phyloP scores from a whole-genome alignment of 2,329 filamentous ascomycete species.

The Dactylonectria macrodidyma region DNA sequence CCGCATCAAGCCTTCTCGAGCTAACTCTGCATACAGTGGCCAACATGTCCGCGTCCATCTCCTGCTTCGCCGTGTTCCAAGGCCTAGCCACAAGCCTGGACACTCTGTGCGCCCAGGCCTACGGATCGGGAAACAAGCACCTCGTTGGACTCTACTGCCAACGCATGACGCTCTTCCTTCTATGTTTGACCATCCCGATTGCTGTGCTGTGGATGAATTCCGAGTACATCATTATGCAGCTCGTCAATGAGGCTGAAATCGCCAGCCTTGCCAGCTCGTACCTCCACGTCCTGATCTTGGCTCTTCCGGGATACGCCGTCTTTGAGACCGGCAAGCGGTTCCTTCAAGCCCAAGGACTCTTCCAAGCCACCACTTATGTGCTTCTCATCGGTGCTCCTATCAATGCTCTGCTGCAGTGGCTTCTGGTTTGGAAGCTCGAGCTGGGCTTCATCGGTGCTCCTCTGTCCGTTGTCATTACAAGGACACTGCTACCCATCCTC shows the following conservation, averaged over 20 bases:
- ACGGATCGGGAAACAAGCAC: slow-evolving; percentile 90
- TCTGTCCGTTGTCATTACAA: slow-evolving; percentile 83
- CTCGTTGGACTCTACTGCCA: slow-evolving; percentile 88
- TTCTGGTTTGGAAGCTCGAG: slow-evolving; percentile 79
- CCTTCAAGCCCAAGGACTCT: slow-evolving; percentile 86
- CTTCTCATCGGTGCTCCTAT: slow-evolving; percentile 82
- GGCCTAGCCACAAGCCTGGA: slow-evolving; percentile 92
- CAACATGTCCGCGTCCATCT: slow-evolving; percentile 79
- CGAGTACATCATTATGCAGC: slow-evolving; percentile 68
- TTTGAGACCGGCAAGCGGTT: slow-evolving; percentile 87
- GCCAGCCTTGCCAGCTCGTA: slow-evolving; percentile 81
- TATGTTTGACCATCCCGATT: slow-evolving; percentile 80
- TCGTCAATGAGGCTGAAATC: slow-evolving; percentile 66
- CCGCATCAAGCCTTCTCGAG: no score
- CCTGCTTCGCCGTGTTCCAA: slow-evolving; percentile 63
- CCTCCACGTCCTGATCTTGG: slow-evolving; percentile 79
- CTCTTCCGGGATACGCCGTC: slow-evolving; percentile 81
- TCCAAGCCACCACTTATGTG: slow-evolving; percentile 83
- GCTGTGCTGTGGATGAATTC: slow-evolving; percentile 78
- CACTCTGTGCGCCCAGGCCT: slow-evolving; percentile 93
- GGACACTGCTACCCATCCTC: slow-evolving; percentile 81
- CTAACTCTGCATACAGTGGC: slow-evolving; percentile 52
- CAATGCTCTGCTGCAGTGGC: slow-evolving; percentile 83
- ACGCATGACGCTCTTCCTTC: slow-evolving; percentile 84
- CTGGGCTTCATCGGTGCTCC: slow-evolving; percentile 86